Evolutionary conservation across 163 green algal species (phyloP), one percentile per base, ranked within the genome.

Genomic region (Prototheca cutis): DNA sequence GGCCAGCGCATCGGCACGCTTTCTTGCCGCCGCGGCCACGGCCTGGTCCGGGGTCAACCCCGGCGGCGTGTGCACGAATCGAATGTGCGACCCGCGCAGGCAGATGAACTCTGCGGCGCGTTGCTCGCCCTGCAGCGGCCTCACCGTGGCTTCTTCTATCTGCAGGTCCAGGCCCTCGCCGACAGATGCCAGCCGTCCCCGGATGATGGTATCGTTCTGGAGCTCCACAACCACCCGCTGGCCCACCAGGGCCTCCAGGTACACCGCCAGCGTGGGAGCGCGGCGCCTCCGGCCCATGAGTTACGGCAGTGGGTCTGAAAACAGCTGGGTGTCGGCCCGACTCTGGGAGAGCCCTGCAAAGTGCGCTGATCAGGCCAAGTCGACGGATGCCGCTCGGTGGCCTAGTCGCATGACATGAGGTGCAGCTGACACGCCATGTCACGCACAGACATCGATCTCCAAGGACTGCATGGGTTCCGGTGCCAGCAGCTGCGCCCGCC

Each of bases 201-300:
- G 58, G 23, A 85, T 51, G 24, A 85, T 72, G 33, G 66, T 66
- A 47, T 88, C 80, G 25, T 72, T 71, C 1, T 71, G 66, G 27
- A 86, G 71, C 72, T 88, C 80, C 4, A 86, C 69, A n/a, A 86
- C 76, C 23, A 86, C 42, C 19, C 66, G 66, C 28, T 57, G 29
- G 3, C 70, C 76, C 53, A 77, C 63, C 36, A 85, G 54, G 0
- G 73, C 62, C 28, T 84, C 76, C 21, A 87, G 52, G 52, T 83
- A 73, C 36, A 59, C 32, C 17, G 53, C 40, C 59, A 73, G 53
- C 28, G 28, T 66, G 36, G 40, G 53, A 7, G 42, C 18, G 18
- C 42, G 42, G 10, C 42, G 10, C 42, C 42, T 51, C 18, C 13
- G 36, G 17, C 36, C 36, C 36, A 45, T 45, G 36, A 15, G n/a